Conservation (phyloP, 306 rosid species). For the Oxytropis ochrocephala region DNA sequence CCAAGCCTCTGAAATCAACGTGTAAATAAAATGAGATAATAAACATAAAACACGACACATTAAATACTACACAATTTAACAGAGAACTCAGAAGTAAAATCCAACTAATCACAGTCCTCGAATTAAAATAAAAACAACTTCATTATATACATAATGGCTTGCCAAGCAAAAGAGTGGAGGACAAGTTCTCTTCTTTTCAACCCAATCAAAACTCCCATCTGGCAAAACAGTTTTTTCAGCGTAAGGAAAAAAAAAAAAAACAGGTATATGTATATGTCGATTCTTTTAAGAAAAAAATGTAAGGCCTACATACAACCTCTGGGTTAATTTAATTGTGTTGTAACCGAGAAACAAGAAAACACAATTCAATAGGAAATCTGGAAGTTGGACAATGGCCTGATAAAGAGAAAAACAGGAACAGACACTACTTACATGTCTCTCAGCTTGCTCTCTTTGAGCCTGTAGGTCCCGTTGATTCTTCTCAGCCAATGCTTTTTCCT, state of each 20-base stretch:
- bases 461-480: conserved; percentile 95
- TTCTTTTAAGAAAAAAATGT: background rate
- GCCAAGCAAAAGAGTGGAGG: background rate
- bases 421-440: conserved; percentile 67
- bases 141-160: background rate
- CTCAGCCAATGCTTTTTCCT: conserved; percentile 92
- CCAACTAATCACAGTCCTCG: background rate
- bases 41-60: background rate
- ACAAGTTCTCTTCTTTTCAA: background rate
- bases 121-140: background rate
- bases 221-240: background rate
- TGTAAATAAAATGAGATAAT: conserved; percentile 5
- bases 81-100: background rate
- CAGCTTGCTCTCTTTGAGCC: conserved; percentile 90
- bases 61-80: background rate
- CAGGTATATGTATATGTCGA: background rate
- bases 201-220: background rate
- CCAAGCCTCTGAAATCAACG: conserved; percentile 65
- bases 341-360: conserved; percentile 10
- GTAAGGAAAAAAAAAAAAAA: background rate
- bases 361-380: conserved; percentile 2
- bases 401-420: background rate
- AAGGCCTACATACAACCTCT: background rate
- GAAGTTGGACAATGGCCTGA: conserved; percentile 7
- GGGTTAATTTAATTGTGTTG: background rate